Percentiles rank a stretch among this genome's conserved stretches.
Evolutionary conservation across 208 protist species (phyloP).

Genomic region (Leishmania mexicana): DNA sequence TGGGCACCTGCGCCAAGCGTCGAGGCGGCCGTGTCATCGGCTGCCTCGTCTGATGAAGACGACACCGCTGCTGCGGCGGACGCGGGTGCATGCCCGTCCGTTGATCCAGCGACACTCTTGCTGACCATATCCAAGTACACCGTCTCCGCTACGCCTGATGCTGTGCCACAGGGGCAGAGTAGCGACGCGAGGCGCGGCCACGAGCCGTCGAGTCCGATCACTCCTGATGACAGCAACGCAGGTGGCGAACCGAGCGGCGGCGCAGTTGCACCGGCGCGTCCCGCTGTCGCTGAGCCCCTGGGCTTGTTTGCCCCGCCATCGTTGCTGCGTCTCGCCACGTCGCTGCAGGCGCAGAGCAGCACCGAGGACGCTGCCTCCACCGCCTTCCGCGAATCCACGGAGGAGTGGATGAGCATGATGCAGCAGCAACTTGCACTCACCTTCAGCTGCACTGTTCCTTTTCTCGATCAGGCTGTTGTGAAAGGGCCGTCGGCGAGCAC

Average conservation of each 20-base stretch:
- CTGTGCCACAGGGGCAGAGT: background rate
- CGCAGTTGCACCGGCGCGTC: background rate
- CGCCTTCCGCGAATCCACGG: conserved; percentile 13
- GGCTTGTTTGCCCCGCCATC: background rate
- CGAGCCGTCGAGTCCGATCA: background rate
- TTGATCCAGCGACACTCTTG: background rate
- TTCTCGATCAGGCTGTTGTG: conserved; percentile 9
- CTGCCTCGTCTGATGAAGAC: background rate
- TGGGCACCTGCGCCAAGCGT: background rate
- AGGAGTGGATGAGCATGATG: conserved; percentile 20
- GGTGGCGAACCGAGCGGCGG: background rate
- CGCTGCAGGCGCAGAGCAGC: conserved; percentile 11
- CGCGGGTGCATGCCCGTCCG: background rate
- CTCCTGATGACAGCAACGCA: background rate
- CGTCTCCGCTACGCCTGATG: too few relatives aligned
- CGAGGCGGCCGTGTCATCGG: background rate
- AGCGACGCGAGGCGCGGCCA: background rate
- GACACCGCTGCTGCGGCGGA: background rate
- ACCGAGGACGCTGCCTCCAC: conserved; percentile 1
- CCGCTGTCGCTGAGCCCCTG: background rate
- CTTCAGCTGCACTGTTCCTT: conserved; percentile 21
- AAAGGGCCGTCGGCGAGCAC: conserved; percentile 6
- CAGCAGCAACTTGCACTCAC: conserved; percentile 8
- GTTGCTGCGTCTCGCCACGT: background rate
- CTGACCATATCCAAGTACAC: background rate